These are phyloP conservation scores for Houttuynia cordata DNA, from an alignment of 164 flowering plant genomes.

Conservation along the genomic window DNA sequence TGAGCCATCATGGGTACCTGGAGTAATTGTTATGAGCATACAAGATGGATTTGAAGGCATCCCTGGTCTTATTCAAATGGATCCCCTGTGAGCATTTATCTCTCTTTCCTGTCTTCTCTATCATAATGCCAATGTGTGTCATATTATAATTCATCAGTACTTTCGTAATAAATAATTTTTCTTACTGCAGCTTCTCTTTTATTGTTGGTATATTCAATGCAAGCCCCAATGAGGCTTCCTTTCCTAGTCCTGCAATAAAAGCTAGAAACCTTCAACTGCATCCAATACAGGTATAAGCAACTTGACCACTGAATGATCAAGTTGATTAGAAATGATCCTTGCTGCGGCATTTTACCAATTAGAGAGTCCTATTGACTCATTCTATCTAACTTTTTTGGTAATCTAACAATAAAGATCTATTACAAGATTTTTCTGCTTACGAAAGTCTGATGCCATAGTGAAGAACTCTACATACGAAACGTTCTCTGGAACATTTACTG, in stretches of 20 bases:
- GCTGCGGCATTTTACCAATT: neutral
- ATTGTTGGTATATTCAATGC: constrained; percentile 59
- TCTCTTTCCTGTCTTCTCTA: constrained; percentile 1
- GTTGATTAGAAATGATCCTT: neutral
- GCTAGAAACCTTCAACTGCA: constrained; percentile 51
- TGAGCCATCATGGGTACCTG: constrained; percentile 70
- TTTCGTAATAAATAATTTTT: neutral
- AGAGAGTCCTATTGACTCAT: too few relatives aligned
- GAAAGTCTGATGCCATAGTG: constrained; percentile 33
- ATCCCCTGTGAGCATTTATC: constrained; percentile 44
- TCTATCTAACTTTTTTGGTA: neutral
- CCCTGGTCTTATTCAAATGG: constrained; percentile 67
- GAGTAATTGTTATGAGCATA: constrained; percentile 83
- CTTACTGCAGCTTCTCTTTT: constrained; percentile 52
- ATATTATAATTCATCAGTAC: too few relatives aligned
- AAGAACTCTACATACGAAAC: constrained; percentile 57
- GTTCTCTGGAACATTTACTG: constrained; percentile 48
- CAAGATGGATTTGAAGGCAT: constrained; percentile 80
- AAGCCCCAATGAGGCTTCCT: constrained; percentile 40
- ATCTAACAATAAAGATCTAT: neutral
- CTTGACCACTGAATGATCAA: neutral
- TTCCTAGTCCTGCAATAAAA: constrained; percentile 31
- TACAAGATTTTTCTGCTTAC: neutral
- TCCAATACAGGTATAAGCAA: constrained; percentile 60
- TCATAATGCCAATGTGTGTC: too few relatives aligned